Evolutionary conservation across 495 filamentous ascomycete genomes (phyloP), one percentile per base, ranked within the genome.

Genomic region (Endocarpon pusillum): DNA sequence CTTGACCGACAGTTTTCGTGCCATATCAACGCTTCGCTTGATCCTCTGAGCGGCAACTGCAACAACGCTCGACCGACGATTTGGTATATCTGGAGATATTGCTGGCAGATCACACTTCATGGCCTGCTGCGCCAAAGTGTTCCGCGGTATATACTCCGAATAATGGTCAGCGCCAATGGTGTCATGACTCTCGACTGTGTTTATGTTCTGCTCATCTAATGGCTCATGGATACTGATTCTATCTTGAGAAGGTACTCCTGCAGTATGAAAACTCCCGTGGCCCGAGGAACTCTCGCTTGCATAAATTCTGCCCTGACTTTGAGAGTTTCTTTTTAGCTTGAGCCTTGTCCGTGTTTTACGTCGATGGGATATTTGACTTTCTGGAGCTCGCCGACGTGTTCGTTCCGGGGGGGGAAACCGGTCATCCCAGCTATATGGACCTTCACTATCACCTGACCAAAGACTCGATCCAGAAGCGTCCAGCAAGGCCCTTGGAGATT

Each of bases 61-160:
- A n/a, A n/a, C n/a, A n/a, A n/a, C n/a, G n/a, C n/a, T n/a, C n/a
- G 9, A 60, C 59, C 19, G 63, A 67, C 24, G 70, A 75, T 41
- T 51, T 69, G 15, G 53, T 72, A 8, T 66, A 73, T 32, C 46
- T 77, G 18, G 73, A 77, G 39, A 65, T 76, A 9, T 46, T 77
- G 40, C 61, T 68, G 39, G 67, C 67, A n/a, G n/a, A n/a, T n/a
- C n/a, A n/a, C n/a, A n/a, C n/a, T n/a, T n/a, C n/a, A n/a, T n/a
- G n/a, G n/a, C n/a, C n/a, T n/a, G n/a, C n/a, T n/a, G n/a, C n/a
- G n/a, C n/a, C n/a, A n/a, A n/a, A n/a, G n/a, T n/a, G n/a, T n/a
- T n/a, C n/a, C n/a, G n/a, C n/a, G n/a, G n/a, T n/a, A n/a, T n/a
- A n/a, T n/a, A n/a, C n/a, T n/a, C n/a, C n/a, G n/a, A n/a, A n/a